phyloP scores from a whole-genome alignment of 257 asterid genomes.

The Solanum pimpinellifolium region DNA sequence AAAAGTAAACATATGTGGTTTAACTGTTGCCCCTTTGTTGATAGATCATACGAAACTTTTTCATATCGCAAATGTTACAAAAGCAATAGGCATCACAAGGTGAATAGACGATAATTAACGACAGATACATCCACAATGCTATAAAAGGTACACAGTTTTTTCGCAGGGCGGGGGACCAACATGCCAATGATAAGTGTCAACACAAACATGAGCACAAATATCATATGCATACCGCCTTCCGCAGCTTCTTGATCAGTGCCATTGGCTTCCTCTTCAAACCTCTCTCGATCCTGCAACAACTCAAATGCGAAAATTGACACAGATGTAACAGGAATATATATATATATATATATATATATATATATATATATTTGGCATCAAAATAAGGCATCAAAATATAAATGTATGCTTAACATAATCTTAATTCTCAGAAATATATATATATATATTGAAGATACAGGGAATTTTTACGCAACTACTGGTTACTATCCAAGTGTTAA shows the following conservation, averaged over 20 bases:
- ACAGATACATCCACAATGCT: neutral
- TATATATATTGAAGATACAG: neutral
- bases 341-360: neutral
- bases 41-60: neutral
- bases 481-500: neutral
- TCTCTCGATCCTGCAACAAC: slow-evolving; percentile 44
- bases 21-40: neutral
- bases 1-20: neutral
- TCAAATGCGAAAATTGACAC: neutral
- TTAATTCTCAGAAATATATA: neutral
- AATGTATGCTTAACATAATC: neutral
- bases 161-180: accelerated
- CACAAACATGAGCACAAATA: neutral
- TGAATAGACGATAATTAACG: neutral
- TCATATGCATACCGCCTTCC: slow-evolving; percentile 51
- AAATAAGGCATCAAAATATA: neutral
- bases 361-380: neutral
- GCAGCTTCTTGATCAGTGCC: slow-evolving; percentile 72
- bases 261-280: slow-evolving; percentile 84
- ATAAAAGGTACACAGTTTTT: neutral
- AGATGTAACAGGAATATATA: neutral
- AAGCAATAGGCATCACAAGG: neutral
- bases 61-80: neutral
- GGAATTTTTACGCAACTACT: neutral
- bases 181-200: neutral